Base-by-base conservation (phyloP, 2,329 filamentous ascomycete genomes). In the Aspergillus thermomutatus region DNA sequence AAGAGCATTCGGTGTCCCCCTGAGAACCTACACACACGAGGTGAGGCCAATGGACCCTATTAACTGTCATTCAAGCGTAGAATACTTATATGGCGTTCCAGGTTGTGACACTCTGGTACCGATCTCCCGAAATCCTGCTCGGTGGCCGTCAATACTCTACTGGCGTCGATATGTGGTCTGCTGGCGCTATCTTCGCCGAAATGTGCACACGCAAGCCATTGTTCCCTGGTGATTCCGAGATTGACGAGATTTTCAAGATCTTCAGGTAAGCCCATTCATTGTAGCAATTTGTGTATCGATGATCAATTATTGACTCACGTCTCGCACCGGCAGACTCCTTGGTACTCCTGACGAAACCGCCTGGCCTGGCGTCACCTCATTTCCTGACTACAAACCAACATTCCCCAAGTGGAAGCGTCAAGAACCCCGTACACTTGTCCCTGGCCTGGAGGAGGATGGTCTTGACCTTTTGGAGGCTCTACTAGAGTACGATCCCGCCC, bases 91-190 rank as follows among this genome's bases (percentile, higher is more conserved):
- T 14, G n/a, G 10, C 3, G 25, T 1, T 34, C 43, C 64, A 86
- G 83, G 91, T 96, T 59, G 92, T 96, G 58, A 96, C 92, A 1
- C 82, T 96, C 56, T 96, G 92, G 92, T 96, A 96, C 74, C 88
- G 92, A 60, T 84, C 91, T 8, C 92, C 92, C 1, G 92, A 96
- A 74, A 95, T 96, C 75, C 82, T 96, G 21, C 85, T 96, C 1
- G 92, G 92, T 71, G 91, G 92, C 56, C 87, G 92, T 52, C 91
- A 96, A 74, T 96, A 96, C 78, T 94, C 90, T 14, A 96, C 92
- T 14, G 92, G 92, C 56, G 91, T 96, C 45, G 92, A 96, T 70
- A 96, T 96, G 90, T 96, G 92, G 92, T 94, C 90, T 31, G 87
- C 92, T 50, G 92, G 92, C 60, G 94, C 91, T 75, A 96, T 96